A percentile compares a stretch with the other conserved stretches of the same genome.
These are phyloP conservation scores for Paratinospora sagittata DNA, from an alignment of 164 flowering plant genomes.

Conservation along the genomic window DNA sequence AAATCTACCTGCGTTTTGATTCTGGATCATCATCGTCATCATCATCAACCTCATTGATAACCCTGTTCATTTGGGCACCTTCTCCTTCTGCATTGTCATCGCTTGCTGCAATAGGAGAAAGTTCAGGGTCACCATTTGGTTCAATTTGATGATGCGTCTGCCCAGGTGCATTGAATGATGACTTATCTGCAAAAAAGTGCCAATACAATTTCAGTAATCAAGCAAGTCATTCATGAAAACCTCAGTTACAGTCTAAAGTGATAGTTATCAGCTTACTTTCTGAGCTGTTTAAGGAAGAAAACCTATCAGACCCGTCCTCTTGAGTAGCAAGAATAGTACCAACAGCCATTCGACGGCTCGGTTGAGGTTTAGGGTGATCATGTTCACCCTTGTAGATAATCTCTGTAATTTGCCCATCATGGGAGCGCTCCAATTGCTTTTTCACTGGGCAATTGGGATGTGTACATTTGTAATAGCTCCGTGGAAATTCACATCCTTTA, in stretches of 20 bases:
- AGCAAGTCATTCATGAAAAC: neutral
- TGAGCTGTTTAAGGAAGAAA: slow-evolving; percentile 28
- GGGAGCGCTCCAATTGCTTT: slow-evolving; percentile 77
- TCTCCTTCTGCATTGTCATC: slow-evolving; percentile 40
- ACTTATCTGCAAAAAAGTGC: slow-evolving; percentile 26
- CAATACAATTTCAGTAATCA: neutral
- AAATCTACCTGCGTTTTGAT: slow-evolving; percentile 20
- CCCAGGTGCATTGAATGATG: slow-evolving; percentile 25
- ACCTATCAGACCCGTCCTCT: slow-evolving; percentile 53
- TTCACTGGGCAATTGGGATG: slow-evolving; percentile 87
- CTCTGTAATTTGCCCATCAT: slow-evolving; percentile 72
- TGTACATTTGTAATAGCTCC: slow-evolving; percentile 81
- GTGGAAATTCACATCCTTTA: slow-evolving; percentile 73
- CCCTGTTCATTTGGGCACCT: slow-evolving; percentile 22
- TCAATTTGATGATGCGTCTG: slow-evolving; percentile 28
- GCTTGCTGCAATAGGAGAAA: slow-evolving; percentile 38
- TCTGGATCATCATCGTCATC: slow-evolving; percentile 62
- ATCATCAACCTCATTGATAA: slow-evolving; percentile 44
- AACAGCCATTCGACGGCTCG: slow-evolving; percentile 48
- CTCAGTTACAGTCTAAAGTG: neutral
- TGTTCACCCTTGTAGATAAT: slow-evolving; percentile 74
- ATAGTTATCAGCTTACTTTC: slow-evolving; percentile 38
- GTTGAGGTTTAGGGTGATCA: slow-evolving; percentile 85
- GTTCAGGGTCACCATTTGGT: slow-evolving; percentile 39
- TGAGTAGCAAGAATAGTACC: slow-evolving; percentile 45